Conservation (phyloP, 169 alveolate species). For the Cryptosporidium viatorum region DNA sequence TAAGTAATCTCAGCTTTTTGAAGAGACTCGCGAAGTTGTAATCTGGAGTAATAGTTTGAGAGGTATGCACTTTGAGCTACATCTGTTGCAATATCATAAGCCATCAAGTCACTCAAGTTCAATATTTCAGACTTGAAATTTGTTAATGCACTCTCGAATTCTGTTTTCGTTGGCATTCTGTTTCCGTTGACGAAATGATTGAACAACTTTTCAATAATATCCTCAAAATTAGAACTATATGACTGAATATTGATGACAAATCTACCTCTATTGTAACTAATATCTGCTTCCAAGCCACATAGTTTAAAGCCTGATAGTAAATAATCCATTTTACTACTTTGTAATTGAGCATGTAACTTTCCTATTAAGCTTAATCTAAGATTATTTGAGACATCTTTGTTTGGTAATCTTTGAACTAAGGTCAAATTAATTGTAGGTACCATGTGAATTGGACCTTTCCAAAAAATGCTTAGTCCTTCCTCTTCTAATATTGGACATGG, state of each 20-base stretch:
- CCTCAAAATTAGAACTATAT: constrained; percentile 59
- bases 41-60: constrained; percentile 49
- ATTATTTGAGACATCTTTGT: constrained; percentile 18
- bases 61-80: constrained; percentile 51
- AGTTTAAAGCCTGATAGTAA: background rate
- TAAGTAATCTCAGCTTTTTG: constrained; percentile 11
- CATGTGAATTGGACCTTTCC: constrained; percentile 72
- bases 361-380: constrained; percentile 1
- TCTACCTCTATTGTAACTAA: constrained; percentile 47
- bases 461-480: constrained; percentile 34
- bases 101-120: constrained; percentile 45
- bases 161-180: constrained; percentile 18
- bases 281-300: constrained; percentile 33
- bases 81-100: constrained; percentile 62
- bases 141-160: constrained; percentile 30
- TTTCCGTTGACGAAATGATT: background rate
- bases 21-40: constrained; percentile 45
- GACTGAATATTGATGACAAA: constrained; percentile 28
- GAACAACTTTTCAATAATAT: background rate
- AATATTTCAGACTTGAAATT: constrained; percentile 25
- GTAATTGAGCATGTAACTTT: constrained; percentile 40
- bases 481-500: constrained; percentile 49
- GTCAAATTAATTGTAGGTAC: constrained; percentile 47
- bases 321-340: background rate
- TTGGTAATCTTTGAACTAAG: constrained; percentile 34